Conservation (phyloP, 306 rosid genomes). For the Oxytropis ochrocephala region DNA sequence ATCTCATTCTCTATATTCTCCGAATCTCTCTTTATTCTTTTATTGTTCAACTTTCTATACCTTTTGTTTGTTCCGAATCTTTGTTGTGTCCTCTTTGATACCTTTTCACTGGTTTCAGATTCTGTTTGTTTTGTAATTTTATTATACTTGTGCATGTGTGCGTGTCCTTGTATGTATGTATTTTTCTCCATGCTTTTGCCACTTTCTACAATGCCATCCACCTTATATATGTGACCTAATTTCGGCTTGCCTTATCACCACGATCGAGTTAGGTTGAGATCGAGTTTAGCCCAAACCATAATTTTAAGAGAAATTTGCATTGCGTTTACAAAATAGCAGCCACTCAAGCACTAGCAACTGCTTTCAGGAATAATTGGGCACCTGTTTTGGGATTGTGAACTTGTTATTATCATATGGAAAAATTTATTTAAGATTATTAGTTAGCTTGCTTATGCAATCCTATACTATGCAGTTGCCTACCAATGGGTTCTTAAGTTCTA, state of each 20-base stretch:
- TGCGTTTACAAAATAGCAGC: too few species aligned
- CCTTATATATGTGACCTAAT: not conserved
- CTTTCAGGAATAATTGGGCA: too few species aligned
- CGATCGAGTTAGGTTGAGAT: too few species aligned
- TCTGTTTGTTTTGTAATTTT: not conserved
- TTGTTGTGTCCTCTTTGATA: not conserved
- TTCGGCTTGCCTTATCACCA: not conserved
- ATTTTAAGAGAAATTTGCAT: too few species aligned
- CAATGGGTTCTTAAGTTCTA: not conserved
- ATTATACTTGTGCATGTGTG: not conserved
- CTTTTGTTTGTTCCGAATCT: not conserved
- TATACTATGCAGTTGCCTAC: not conserved
- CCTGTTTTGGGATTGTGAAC: too few species aligned
- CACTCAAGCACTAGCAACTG: too few species aligned
- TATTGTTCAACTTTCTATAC: too few species aligned
- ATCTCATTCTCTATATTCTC: not conserved
- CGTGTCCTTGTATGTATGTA: too few species aligned
- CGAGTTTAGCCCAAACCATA: too few species aligned
- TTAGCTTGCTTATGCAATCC: not conserved
- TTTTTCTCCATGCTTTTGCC: not conserved
- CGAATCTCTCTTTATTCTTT: not conserved
- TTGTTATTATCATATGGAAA: not conserved
- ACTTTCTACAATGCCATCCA: not conserved
- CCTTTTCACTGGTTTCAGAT: not conserved
- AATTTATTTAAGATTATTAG: not conserved